phyloP scores from a whole-genome alignment of 2,329 filamentous ascomycete genomes.

The Calonectria pseudoturangicola region DNA sequence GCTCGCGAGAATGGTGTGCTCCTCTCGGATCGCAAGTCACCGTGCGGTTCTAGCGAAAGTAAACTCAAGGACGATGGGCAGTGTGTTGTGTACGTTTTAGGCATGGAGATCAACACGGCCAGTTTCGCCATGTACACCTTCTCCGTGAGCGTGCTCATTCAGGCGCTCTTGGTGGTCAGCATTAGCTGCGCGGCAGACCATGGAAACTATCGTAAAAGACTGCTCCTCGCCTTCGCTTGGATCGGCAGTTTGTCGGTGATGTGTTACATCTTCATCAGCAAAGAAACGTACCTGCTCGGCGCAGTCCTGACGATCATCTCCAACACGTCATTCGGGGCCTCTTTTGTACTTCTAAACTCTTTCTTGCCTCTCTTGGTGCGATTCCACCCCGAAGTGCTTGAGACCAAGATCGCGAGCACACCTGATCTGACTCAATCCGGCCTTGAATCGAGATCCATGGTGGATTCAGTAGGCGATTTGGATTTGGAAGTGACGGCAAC shows the following conservation, averaged over 20 bases:
- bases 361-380: conserved; percentile 94
- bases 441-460: conserved; percentile 60
- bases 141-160: conserved; percentile 90
- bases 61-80: conserved; percentile 74
- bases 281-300: conserved; percentile 86
- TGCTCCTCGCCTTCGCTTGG: conserved; percentile 90
- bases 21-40: conserved; percentile 82
- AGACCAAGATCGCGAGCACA: conserved; percentile 53
- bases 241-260: conserved; percentile 89
- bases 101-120: conserved; percentile 93
- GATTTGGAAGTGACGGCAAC: conserved; percentile 64
- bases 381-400: conserved; percentile 79
- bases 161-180: conserved; percentile 93
- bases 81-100: conserved; percentile 89
- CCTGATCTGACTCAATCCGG: conserved; percentile 57
- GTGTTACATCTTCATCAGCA: conserved; percentile 87
- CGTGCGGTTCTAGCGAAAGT: conserved; percentile 81
- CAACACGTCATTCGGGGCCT: conserved; percentile 95
- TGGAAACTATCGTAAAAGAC: conserved; percentile 90
- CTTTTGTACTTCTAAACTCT: conserved; percentile 95
- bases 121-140: conserved; percentile 99
- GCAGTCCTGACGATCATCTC: conserved; percentile 90
- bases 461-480: conserved; percentile 58
- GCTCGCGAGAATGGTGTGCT: conserved; percentile 94
- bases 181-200: conserved; percentile 98